Percentiles rank a stretch among this genome's conserved stretches.
These are phyloP conservation scores for Pseudogymnoascus destructans DNA, from an alignment of 2,329 filamentous ascomycete genomes.

Conservation along the genomic window DNA sequence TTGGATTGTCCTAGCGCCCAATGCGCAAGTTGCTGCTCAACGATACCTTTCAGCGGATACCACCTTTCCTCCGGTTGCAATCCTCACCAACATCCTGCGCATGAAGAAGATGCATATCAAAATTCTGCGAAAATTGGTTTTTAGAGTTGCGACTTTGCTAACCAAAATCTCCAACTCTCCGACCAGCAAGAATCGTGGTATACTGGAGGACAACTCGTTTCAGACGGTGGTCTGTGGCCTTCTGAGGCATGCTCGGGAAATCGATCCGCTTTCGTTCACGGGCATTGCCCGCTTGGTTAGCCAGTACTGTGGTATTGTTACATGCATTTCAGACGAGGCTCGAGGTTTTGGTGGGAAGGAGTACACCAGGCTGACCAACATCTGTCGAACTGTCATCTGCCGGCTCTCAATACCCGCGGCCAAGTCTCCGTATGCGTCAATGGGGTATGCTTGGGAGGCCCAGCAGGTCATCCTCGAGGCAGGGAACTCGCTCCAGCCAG, in stretches of 20 bases:
- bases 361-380: slow-evolving; percentile 19
- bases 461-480: slow-evolving; percentile 40
- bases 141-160: background rate
- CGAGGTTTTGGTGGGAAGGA: background rate
- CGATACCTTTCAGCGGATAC: slow-evolving; percentile 16
- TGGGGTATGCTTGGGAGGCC: slow-evolving; percentile 42
- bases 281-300: background rate
- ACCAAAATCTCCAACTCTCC: background rate
- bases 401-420: slow-evolving; percentile 28
- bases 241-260: slow-evolving; percentile 20
- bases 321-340: background rate
- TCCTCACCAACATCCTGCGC: slow-evolving; percentile 21
- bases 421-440: slow-evolving; percentile 27
- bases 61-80: slow-evolving; percentile 16
- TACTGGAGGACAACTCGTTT: slow-evolving; percentile 16
- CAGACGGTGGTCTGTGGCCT: slow-evolving; percentile 17
- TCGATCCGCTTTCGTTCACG: background rate
- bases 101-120: slow-evolving; percentile 15
- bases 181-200: background rate
- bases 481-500: slow-evolving; percentile 35
- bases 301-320: background rate
- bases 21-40: slow-evolving; percentile 17
- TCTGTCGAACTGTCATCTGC: slow-evolving; percentile 32
- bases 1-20: slow-evolving; percentile 18
- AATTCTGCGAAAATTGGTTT: slow-evolving; percentile 11